Base-by-base conservation (phyloP, 176 grass and related monocot species). In the Puccinellia tenuiflora region DNA sequence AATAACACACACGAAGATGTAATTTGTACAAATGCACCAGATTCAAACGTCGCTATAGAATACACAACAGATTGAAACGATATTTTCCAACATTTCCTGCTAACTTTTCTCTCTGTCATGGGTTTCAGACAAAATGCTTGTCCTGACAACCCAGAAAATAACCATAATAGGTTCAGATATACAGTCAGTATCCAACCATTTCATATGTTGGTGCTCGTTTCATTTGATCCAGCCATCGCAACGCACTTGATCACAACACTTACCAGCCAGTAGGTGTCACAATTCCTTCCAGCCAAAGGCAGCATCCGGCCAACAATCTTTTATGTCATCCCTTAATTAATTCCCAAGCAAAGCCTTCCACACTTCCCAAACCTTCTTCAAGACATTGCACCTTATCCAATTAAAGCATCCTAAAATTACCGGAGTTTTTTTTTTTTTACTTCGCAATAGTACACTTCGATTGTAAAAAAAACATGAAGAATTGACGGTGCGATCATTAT, bases 271-370 rank as follows among this genome's bases (percentile, higher is more conserved):
- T 86, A 68, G 75, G 80, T 73, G 53, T 68, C 61, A 4, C 22
- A 31, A 82, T 78, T 60, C 52, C 83, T 90, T 90, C 6, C 82
- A 90, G 62, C 68, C 37, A 83, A 90, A 83, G 75, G 15, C 28
- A 74, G 42, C 21, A 60, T 29, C 47, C 52, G 28, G 51, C 38
- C 55, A 25, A 66, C 73, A 6, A 67, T 72, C 43, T 34, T 33
- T 34, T n/a, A 10, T 45, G 71, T 5, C 39, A 38, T 79, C 68
- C 37, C 10, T 80, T 80, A 3, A 18, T 50, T 73, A 50, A 20
- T 12, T 18, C 1, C 68, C 63, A 79, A 90, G 84, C 88, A 51
- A 85, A 76, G 61, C 39, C 5, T 62, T 38, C 61, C 78, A 45
- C 61, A 78, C 54, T 53, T 30, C 37, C 6, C 62, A 35, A 35